Evolutionary conservation across 345 rosid genomes (phyloP), one percentile per base, ranked within the genome.

Genomic region (Salix exigua): DNA sequence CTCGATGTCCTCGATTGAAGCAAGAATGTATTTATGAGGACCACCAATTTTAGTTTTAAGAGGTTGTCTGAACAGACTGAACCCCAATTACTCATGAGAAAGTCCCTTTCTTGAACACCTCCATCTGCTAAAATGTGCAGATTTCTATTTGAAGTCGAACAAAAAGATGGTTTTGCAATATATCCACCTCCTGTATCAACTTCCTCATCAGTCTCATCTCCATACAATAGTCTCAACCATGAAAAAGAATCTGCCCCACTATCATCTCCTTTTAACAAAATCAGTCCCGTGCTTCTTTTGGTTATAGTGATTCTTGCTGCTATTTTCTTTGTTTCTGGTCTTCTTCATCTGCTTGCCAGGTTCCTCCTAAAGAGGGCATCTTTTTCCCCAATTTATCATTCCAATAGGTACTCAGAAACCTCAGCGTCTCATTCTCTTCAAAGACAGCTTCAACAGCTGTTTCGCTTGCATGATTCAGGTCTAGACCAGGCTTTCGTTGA

Each of bases 401-500:
- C 89, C 75, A 84, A 84, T 25, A 76, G 89, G 71, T 81, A 58
- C 84, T 81, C 77, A 66, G 87, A 87, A 70, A 76, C 73, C 78
- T 75, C 92, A 40, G 81, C 76, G 7, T 83, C 90, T 53, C 85
- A 79, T 16, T 76, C 85, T 62, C 82, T 88, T 40, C 92, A 88
- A 66, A 83, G 89, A 69, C 94, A 90, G 85, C 94, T 90, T 48
- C 94, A 92, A 33, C 89, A 89, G 70, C 92, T 92, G 18, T 92
- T 92, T 83, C 80, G 83, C 67, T 76, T 85, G 40, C 97, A 92
- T 60, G 87, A 94, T 73, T 89, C 88, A 0, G 98, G 97, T 46
- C 84, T 94, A 1, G 95, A 94, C 85, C 98, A 90, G 76, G 68
- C 90, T 61, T 46, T 79, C 53, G 81, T 94, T 46, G 98, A 91